Conservation (phyloP, 2,329 filamentous ascomycete species). For the Colletotrichum sp. region DNA sequence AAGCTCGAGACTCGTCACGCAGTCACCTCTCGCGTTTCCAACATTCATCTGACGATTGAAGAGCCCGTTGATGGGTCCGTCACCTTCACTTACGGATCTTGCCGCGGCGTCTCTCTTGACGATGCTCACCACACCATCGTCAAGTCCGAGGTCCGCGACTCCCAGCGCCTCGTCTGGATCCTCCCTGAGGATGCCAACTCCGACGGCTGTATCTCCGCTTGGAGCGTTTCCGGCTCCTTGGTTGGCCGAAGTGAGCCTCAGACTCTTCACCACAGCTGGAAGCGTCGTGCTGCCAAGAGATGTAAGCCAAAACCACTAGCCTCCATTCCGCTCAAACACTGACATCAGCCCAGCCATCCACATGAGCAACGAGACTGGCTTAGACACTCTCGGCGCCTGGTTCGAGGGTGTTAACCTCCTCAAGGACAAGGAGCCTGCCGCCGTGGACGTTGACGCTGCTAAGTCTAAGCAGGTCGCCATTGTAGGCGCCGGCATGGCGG, state of each 20-base stretch:
- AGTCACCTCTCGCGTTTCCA: constrained; percentile 36
- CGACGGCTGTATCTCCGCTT: constrained; percentile 45
- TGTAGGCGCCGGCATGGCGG: constrained; percentile 68
- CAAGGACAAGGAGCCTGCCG: constrained; percentile 54
- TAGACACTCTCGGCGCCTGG: constrained; percentile 60
- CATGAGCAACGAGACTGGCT: constrained; percentile 55
- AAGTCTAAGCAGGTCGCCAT: constrained; percentile 67
- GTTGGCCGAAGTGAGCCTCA: constrained; percentile 40
- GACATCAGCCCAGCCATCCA: constrained; percentile 35
- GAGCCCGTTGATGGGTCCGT: constrained; percentile 21
- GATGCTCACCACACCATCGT: constrained; percentile 24
- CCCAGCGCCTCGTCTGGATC: constrained; percentile 28
- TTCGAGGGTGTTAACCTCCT: constrained; percentile 68
- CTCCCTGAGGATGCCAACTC: constrained; percentile 24
- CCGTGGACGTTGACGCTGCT: constrained; percentile 54
- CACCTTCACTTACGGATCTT: constrained; percentile 27
- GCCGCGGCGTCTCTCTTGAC: constrained; percentile 8
- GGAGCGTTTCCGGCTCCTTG: constrained; percentile 31
- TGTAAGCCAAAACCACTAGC: background rate
- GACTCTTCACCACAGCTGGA: constrained; percentile 28
- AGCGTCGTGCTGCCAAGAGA: constrained; percentile 23
- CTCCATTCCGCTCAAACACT: constrained; percentile 8
- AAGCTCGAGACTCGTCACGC: constrained; percentile 37
- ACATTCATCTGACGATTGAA: constrained; percentile 28
- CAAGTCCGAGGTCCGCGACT: constrained; percentile 18